Conservation (phyloP, 2,329 filamentous ascomycete species). For the Colletotrichum melonis region DNA sequence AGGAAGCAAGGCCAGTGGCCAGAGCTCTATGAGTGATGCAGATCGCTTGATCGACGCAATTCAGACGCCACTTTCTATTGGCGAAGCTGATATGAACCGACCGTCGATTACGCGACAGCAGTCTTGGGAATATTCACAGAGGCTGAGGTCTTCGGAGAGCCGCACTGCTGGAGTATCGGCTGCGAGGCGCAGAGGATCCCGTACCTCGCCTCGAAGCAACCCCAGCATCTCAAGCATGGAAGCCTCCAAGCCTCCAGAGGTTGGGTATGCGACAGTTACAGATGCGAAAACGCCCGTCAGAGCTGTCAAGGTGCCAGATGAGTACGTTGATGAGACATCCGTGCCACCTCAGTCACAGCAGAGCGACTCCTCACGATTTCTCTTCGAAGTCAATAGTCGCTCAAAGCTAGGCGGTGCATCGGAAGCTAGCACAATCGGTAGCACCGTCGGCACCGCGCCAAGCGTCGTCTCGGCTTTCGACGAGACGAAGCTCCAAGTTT, state of each 20-base stretch:
- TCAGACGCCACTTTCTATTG: slow-evolving; percentile 64
- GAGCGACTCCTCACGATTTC: slow-evolving; percentile 46
- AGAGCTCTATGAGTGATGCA: slow-evolving; percentile 70
- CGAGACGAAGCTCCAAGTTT: slow-evolving; percentile 66
- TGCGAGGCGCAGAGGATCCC: background rate
- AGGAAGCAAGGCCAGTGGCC: slow-evolving; percentile 53
- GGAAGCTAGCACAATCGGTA: slow-evolving; percentile 10
- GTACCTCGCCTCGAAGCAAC: slow-evolving; percentile 25
- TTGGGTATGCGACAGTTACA: slow-evolving; percentile 51
- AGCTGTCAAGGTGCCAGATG: slow-evolving; percentile 61
- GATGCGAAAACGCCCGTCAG: slow-evolving; percentile 59
- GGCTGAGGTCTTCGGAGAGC: background rate
- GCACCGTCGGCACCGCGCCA: slow-evolving; percentile 12
- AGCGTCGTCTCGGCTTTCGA: slow-evolving; percentile 12
- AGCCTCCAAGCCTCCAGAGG: slow-evolving; percentile 40
- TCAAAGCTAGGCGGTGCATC: slow-evolving; percentile 20
- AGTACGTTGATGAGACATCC: slow-evolving; percentile 50
- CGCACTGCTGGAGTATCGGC: background rate
- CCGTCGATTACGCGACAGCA: slow-evolving; percentile 37
- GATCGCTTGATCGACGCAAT: slow-evolving; percentile 80
- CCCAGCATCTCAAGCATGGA: slow-evolving; percentile 34
- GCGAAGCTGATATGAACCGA: slow-evolving; percentile 1
- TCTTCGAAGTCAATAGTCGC: slow-evolving; percentile 50
- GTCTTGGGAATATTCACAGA: slow-evolving; percentile 34
- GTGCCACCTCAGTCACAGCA: slow-evolving; percentile 44